Base-by-base conservation (phyloP, 225 moss, liverwort and hornwort genomes). In the Bryum argenteum region DNA sequence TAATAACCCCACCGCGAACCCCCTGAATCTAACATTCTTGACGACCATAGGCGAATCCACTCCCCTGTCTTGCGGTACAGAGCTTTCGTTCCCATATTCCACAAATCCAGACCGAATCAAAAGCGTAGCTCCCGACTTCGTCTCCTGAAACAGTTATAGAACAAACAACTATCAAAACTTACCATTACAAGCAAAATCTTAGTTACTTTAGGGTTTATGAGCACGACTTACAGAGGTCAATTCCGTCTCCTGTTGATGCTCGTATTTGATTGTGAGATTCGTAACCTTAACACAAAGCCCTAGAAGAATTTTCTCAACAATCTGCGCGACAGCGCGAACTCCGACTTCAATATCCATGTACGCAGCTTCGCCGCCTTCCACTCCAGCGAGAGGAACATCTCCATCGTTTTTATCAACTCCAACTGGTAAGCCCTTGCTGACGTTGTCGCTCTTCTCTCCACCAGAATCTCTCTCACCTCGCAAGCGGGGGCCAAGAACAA, bases 291-390 rank as follows among this genome's bases (percentile, higher is more conserved):
- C 89, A 69, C 87, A 89, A 55, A 98, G 76, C 55, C 92, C 92
- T 78, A 94, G 56, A 63, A 98, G 90, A 56, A 98, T 88, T 79
- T 94, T 82, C 81, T 98, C 97, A 28, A 98, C 92, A 71, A 98
- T 91, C 78, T 92, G 92, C 6, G 97, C 94, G 73, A 98, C 92
- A 76, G 90, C 90, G 61, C 94, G 89, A 61, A 98, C 97, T 71
- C 97, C 97, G 61, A 92, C 92, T 81, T 94, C 97, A 60, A 98
- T 92, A 67, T 94, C 97, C 77, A 91, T 70, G 45, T 98, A 98
- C 0, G 90, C 83, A 51, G 85, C 85, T 63, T 90, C 88, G 76
- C 83, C 77, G 7, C 58, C 51, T 33, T 90, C 91, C 71, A 82
- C 71, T 40, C 70, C 71, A 70, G 70, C 83, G 66, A 66, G 80